Evolutionary conservation across 805 yeast genomes (phyloP).

Genomic region (Grigorovia transvaalensis): DNA sequence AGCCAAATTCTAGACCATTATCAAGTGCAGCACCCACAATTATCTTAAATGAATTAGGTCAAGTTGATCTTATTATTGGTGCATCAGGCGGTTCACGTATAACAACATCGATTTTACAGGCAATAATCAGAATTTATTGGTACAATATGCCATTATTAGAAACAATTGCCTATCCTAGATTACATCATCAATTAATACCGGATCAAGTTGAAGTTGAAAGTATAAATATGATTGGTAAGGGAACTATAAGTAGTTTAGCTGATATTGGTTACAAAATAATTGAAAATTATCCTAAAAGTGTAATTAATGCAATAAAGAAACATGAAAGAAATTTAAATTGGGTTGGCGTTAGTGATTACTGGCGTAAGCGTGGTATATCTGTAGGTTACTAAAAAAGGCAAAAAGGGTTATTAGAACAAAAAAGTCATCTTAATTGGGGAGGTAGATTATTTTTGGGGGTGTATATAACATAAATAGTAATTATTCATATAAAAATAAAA

Average conservation of each 20-base stretch:
- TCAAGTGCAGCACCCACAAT: slow-evolving; percentile 77
- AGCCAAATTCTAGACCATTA: slow-evolving; percentile 71
- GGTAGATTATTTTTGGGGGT: no score
- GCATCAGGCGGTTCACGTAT: slow-evolving; percentile 94
- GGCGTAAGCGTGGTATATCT: slow-evolving; percentile 68
- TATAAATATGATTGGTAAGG: slow-evolving; percentile 33
- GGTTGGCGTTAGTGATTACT: slow-evolving; percentile 78
- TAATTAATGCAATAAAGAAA: slow-evolving; percentile 46
- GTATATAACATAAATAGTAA: no score
- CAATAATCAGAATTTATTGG: slow-evolving; percentile 56
- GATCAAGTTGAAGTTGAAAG: slow-evolving; percentile 52
- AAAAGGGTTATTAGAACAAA: neutral
- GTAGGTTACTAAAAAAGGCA: slow-evolving; percentile 1
- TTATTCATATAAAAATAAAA: no score
- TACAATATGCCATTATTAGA: slow-evolving; percentile 51
- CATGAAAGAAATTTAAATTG: slow-evolving; percentile 27
- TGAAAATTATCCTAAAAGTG: slow-evolving; percentile 38
- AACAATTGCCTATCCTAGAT: slow-evolving; percentile 65
- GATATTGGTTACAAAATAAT: slow-evolving; percentile 41
- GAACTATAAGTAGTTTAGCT: slow-evolving; percentile 29
- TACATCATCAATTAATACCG: slow-evolving; percentile 87
- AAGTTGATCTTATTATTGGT: slow-evolving; percentile 64
- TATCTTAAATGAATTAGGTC: slow-evolving; percentile 36
- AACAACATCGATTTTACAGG: slow-evolving; percentile 72
- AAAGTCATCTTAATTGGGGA: no score